A percentile compares a stretch with the other conserved stretches of the same genome.
Evolutionary conservation across 225 moss, liverwort and hornwort genomes (phyloP).

Genomic region (Anthoceros angustus): DNA sequence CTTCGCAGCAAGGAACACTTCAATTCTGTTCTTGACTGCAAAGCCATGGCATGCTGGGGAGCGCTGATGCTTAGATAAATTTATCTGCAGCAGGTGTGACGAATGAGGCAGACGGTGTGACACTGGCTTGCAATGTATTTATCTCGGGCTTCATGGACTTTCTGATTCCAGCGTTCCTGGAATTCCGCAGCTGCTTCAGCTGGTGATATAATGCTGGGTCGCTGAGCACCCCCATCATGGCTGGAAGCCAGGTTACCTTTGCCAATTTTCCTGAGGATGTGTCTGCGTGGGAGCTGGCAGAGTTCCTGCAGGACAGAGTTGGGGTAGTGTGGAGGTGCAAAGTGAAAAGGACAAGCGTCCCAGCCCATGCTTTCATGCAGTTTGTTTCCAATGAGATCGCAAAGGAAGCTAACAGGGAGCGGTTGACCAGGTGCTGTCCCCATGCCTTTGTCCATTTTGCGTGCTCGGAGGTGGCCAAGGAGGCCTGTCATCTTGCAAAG

Average conservation of each 20-base stretch:
- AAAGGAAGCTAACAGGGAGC: slow-evolving; percentile 4
- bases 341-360: slow-evolving; percentile 28
- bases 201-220: neutral
- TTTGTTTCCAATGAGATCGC: neutral
- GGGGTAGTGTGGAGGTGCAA: slow-evolving; percentile 63
- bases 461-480: slow-evolving; percentile 55
- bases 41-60: no score
- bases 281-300: slow-evolving; percentile 27
- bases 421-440: slow-evolving; percentile 17
- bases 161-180: neutral
- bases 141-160: no score
- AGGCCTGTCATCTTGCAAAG: slow-evolving; percentile 35
- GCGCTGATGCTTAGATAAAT: no score
- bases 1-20: no score
- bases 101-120: no score
- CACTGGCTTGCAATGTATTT: no score
- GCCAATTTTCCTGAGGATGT: slow-evolving; percentile 38
- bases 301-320: slow-evolving; percentile 32
- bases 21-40: no score
- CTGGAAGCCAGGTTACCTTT: slow-evolving; percentile 39
- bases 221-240: neutral
- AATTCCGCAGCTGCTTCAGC: neutral
- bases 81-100: no score
- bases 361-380: neutral
- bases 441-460: slow-evolving; percentile 90